A percentile compares a stretch with the other conserved stretches of the same genome.
phyloP scores from a whole-genome alignment of 352 stramenopile species.

The Bremia lactucae region DNA sequence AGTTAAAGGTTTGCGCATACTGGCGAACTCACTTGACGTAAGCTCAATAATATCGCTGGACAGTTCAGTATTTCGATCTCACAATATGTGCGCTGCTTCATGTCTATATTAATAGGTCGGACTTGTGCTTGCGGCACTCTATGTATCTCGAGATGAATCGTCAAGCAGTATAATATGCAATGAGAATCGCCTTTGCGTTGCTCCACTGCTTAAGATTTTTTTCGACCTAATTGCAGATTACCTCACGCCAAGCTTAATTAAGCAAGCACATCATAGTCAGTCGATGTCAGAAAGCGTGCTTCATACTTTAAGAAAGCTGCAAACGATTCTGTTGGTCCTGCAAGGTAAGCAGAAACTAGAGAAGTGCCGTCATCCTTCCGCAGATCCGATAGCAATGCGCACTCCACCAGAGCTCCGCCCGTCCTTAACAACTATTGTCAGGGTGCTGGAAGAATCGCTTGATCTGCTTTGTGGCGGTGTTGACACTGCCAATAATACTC shows the following conservation, averaged over 20 bases:
- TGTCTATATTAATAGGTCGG: constrained; percentile 22
- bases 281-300: constrained; percentile 26
- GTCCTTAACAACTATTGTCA: constrained; percentile 44
- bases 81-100: constrained; percentile 6
- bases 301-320: constrained; percentile 32
- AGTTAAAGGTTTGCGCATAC: constrained; percentile 20
- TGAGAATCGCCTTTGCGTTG: constrained; percentile 6
- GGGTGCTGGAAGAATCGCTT: constrained; percentile 26
- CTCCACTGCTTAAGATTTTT: constrained; percentile 33
- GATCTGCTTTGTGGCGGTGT: constrained; percentile 8
- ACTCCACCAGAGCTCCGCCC: constrained; percentile 46
- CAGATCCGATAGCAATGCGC: constrained; percentile 45
- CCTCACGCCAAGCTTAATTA: constrained; percentile 30
- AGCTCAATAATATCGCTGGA: constrained; percentile 4
- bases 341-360: constrained; percentile 33
- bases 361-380: constrained; percentile 36
- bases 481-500: background rate
- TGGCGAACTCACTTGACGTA: constrained; percentile 34
- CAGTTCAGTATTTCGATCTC: background rate
- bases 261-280: constrained; percentile 24
- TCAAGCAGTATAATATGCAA: background rate
- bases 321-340: constrained; percentile 57
- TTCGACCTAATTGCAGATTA: constrained; percentile 40
- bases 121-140: constrained; percentile 29
- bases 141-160: constrained; percentile 15